phyloP scores from a whole-genome alignment of 176 grass and related monocot species.

The Microstegium vimineum region DNA sequence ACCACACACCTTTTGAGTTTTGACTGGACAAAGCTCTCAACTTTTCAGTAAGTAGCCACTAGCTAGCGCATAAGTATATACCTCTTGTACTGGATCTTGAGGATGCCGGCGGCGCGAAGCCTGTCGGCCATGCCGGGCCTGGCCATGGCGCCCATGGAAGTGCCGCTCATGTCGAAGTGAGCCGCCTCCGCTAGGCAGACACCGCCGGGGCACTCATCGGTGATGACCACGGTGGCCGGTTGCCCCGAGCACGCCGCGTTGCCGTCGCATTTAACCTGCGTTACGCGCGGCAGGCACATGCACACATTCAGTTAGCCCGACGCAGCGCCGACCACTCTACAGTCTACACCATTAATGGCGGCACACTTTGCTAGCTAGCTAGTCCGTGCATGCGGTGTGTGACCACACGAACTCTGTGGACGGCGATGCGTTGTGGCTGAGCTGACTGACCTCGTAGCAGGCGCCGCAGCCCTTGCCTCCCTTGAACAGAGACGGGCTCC shows the following conservation, averaged over 20 bases:
- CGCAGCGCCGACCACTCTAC: conserved; percentile 22
- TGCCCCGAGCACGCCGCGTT: conserved; percentile 51
- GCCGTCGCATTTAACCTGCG: conserved; percentile 64
- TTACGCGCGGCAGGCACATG: conserved; percentile 26
- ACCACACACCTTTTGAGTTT: not conserved
- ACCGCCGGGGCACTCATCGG: conserved; percentile 58
- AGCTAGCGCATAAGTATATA: not conserved
- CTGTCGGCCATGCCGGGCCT: conserved; percentile 48
- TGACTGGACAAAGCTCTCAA: not conserved
- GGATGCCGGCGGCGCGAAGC: conserved; percentile 57
- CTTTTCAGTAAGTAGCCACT: not conserved
- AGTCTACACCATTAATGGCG: conserved; percentile 27
- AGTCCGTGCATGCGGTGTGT: not conserved
- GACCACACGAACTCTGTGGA: conserved; percentile 20
- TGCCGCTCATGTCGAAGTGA: conserved; percentile 90
- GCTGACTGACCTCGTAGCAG: conserved; percentile 68
- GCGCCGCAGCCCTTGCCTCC: conserved; percentile 83
- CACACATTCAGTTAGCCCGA: conserved; percentile 28
- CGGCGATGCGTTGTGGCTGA: not conserved
- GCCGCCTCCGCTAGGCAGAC: conserved; percentile 31
- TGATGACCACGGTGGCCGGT: conserved; percentile 71
- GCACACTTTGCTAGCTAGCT: not conserved
- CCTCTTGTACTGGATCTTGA: conserved; percentile 64
- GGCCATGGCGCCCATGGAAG: conserved; percentile 75
- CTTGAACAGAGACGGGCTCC: conserved; percentile 65